Conservation (phyloP, 208 protist species). For the Leptomonas pyrrhocoris region DNA sequence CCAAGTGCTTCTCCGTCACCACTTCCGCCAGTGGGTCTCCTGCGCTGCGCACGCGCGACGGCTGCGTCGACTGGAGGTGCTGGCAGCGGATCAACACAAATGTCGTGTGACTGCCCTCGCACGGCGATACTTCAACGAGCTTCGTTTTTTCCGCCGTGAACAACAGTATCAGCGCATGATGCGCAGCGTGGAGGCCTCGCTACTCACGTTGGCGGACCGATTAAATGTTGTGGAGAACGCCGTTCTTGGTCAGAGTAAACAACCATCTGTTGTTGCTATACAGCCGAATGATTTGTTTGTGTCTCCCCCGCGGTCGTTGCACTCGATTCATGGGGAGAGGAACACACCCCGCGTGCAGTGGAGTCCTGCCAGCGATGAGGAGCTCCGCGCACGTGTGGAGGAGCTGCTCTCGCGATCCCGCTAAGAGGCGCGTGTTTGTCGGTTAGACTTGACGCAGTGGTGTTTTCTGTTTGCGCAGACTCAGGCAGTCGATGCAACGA, state of each 20-base stretch:
- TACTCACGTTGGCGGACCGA: constrained; percentile 3
- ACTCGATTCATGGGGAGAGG: not conserved
- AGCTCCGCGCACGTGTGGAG: constrained; percentile 6
- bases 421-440: not conserved
- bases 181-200: constrained; percentile 12
- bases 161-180: constrained; percentile 18
- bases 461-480: no score
- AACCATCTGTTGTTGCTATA: not conserved
- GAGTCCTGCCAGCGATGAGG: constrained; percentile 11
- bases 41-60: not conserved
- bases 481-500: no score
- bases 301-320: not conserved
- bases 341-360: not conserved
- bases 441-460: not conserved
- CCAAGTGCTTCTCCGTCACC: not conserved
- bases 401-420: not conserved
- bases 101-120: constrained; percentile 8
- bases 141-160: constrained; percentile 10
- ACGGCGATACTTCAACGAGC: constrained; percentile 21
- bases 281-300: not conserved
- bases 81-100: constrained; percentile 22
- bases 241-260: not conserved
- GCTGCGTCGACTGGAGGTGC: constrained; percentile 7
- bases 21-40: not conserved
- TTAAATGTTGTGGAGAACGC: not conserved